Percentiles rank a stretch among this genome's conserved stretches.
These are phyloP conservation scores for Madurella mycetomatis DNA, from an alignment of 2,329 filamentous ascomycete species.

Conservation along the genomic window DNA sequence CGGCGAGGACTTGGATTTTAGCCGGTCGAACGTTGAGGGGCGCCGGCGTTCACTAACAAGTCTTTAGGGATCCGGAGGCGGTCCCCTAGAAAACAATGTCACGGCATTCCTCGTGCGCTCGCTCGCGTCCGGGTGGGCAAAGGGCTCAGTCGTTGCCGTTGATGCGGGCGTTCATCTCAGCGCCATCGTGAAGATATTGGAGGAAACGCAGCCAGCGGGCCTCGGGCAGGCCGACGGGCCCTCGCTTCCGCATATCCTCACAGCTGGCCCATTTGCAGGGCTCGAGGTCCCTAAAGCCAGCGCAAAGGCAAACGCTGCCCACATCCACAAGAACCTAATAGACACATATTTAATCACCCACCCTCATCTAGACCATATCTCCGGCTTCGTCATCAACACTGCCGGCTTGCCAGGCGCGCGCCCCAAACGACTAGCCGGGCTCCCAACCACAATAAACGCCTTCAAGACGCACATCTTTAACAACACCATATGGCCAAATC, in stretches of 20 bases:
- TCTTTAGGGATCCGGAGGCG: conserved; percentile 76
- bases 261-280: conserved; percentile 73
- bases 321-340: conserved; percentile 74
- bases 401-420: conserved; percentile 75
- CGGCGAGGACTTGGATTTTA: background rate
- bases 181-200: conserved; percentile 75
- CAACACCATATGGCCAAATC: conserved; percentile 94
- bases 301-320: conserved; percentile 71
- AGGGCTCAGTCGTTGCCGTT: conserved; percentile 81
- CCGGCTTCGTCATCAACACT: conserved; percentile 89
- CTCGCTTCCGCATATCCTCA: conserved; percentile 50
- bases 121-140: conserved; percentile 70
- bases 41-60: conserved; percentile 24
- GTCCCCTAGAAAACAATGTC: conserved; percentile 83
- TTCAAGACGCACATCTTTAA: conserved; percentile 97
- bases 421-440: conserved; percentile 79
- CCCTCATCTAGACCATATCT: conserved; percentile 92
- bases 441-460: conserved; percentile 85
- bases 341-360: conserved; percentile 92
- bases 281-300: conserved; percentile 64
- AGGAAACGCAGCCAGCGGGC: conserved; percentile 43
- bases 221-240: conserved; percentile 32
- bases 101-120: conserved; percentile 88
- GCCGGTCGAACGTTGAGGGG: background rate
- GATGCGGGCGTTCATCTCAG: conserved; percentile 89